A percentile compares a stretch with the other conserved stretches of the same genome.
Conservation (phyloP, 129 eudicot species). For the Artemisia argyi region DNA sequence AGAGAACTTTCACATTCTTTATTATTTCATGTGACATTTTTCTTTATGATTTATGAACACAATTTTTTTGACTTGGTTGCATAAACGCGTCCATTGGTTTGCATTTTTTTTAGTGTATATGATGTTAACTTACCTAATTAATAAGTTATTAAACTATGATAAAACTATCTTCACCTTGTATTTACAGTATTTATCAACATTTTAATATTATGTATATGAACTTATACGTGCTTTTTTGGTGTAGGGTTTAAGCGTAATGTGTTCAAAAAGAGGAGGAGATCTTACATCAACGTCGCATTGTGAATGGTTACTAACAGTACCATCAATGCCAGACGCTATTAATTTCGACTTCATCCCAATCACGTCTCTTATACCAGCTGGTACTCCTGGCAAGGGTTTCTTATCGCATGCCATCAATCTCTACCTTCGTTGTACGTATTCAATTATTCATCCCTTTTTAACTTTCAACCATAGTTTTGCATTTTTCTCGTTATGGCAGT, state of each 20-base stretch:
- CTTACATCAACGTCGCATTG: constrained; percentile 49
- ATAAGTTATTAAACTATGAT: neutral
- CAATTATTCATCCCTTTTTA: neutral
- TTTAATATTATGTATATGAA: neutral
- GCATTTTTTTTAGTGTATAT: neutral
- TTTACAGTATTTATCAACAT: neutral
- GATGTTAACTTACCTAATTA: neutral
- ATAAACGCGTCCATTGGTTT: neutral
- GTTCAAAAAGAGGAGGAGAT: constrained; percentile 89
- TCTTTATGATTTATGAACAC: constrained; percentile 2
- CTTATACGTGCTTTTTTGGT: neutral
- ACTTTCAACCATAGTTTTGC: neutral
- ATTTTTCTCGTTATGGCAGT: neutral
- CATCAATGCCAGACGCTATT: constrained; percentile 76
- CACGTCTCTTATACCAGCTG: constrained; percentile 70
- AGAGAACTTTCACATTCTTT: constrained; percentile 10
- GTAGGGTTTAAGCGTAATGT: constrained; percentile 79
- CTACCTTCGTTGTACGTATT: constrained; percentile 77
- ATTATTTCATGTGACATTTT: neutral
- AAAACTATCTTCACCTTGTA: neutral
- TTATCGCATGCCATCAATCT: constrained; percentile 93
- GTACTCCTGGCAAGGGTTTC: constrained; percentile 82
- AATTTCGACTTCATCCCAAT: constrained; percentile 80
- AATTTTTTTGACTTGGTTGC: constrained; percentile 25
- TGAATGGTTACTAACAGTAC: constrained; percentile 88